phyloP scores from a whole-genome alignment of 441 rosid species.

The Isatis lusitanica region DNA sequence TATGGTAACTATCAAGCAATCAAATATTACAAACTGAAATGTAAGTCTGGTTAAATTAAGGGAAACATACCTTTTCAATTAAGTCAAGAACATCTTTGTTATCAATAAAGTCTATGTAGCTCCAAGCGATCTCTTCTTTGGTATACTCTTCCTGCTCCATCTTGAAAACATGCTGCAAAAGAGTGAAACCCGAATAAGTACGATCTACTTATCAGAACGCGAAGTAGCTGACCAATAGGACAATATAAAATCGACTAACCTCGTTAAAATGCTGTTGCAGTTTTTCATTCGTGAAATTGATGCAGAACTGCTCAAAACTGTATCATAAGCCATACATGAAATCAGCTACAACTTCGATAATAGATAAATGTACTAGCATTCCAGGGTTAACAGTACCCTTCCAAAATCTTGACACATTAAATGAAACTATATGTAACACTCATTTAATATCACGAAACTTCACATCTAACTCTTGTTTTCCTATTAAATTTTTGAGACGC shows the following conservation, averaged over 20 bases:
- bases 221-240: neutral
- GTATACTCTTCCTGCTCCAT: conserved; percentile 83
- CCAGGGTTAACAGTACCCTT: conserved; percentile 7
- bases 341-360: conserved; percentile 7
- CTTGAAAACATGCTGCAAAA: conserved; percentile 75
- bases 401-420: conserved; percentile 18
- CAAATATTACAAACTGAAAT: conserved; percentile 19
- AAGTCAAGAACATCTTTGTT: conserved; percentile 76
- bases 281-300: conserved; percentile 78
- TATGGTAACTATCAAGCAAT: neutral
- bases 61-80: conserved; percentile 58
- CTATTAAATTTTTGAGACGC: neutral
- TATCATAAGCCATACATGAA: conserved; percentile 20
- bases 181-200: conserved; percentile 27
- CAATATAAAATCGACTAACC: conserved; percentile 37
- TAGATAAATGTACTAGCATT: conserved; percentile 11
- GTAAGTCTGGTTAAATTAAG: conserved; percentile 13
- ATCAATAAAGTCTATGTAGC: conserved; percentile 79
- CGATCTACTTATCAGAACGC: conserved; percentile 26
- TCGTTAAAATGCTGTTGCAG: conserved; percentile 84
- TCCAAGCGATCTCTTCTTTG: conserved; percentile 74
- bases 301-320: conserved; percentile 84
- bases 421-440: conserved; percentile 3
- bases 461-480: neutral
- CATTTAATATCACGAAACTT: neutral